Percentiles rank a stretch among this genome's conserved stretches.
phyloP scores from a whole-genome alignment of 2,329 filamentous ascomycete species.

The Rutstroemia sp. region DNA sequence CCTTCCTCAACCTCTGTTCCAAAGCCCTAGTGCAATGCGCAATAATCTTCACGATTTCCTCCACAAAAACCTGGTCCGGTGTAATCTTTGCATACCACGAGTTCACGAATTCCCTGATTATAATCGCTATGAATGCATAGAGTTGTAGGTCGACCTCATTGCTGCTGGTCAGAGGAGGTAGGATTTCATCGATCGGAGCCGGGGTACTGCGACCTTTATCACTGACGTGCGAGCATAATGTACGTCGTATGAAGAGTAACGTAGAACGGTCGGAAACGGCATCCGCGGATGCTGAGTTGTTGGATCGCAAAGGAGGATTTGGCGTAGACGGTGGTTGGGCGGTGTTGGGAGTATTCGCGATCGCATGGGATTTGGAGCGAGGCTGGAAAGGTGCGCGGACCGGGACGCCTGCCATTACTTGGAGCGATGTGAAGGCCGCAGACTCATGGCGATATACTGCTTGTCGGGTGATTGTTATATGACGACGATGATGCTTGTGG shows the following conservation, averaged over 20 bases:
- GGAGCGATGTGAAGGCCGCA: background rate
- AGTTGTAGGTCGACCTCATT: slow-evolving; percentile 91
- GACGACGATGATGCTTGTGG: slow-evolving; percentile 45
- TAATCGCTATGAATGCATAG: slow-evolving; percentile 84
- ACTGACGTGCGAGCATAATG: slow-evolving; percentile 66
- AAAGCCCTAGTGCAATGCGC: slow-evolving; percentile 84
- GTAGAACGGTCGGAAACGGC: slow-evolving; percentile 73
- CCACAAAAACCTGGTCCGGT: slow-evolving; percentile 78
- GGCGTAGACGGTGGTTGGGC: background rate
- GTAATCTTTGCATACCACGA: slow-evolving; percentile 93
- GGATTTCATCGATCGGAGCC: slow-evolving; percentile 67
- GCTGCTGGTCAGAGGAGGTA: slow-evolving; percentile 88
- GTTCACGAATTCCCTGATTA: slow-evolving; percentile 84
- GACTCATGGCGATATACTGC: background rate
- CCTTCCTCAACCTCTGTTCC: slow-evolving; percentile 74
- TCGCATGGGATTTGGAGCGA: slow-evolving; percentile 5
- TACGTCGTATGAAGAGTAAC: slow-evolving; percentile 69
- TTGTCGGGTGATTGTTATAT: background rate
- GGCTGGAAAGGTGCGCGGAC: slow-evolving; percentile 9
- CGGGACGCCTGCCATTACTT: slow-evolving; percentile 9
- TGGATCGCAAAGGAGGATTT: slow-evolving; percentile 10
- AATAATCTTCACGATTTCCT: slow-evolving; percentile 82
- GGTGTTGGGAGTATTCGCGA: background rate
- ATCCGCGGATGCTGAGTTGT: slow-evolving; percentile 32
- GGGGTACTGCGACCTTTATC: slow-evolving; percentile 47